Base-by-base conservation (phyloP, 495 filamentous ascomycete species). In the Penicillium macrosclerotiorum region DNA sequence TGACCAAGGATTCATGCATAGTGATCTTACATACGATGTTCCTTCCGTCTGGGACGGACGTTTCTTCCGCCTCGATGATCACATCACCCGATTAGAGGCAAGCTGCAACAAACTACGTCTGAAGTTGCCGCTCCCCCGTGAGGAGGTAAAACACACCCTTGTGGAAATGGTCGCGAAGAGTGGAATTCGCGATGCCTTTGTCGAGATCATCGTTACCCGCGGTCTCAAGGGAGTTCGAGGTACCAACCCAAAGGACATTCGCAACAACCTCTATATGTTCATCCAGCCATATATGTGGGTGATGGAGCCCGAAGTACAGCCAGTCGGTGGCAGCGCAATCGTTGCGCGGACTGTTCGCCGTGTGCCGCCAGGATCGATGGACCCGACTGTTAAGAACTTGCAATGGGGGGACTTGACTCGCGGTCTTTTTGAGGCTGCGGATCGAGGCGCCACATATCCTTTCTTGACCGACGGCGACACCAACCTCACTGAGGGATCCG, bases 11-110 rank as follows among this genome's bases (percentile, higher is more conserved):
- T 72, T 72, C 45, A 47, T 69, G 41, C 68, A 67, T 49, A 62
- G 66, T 54, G 68, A 72, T 24, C 43, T 72, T 20, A 68, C 65
- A 17, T 72, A 72, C 43, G 68, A 72, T 35, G 68, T 72, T 3
- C 68, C 68, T 4, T 55, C 64, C 0, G 59, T 72, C 22, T 69
- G 68, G 68, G 63, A 69, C 37, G 66, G 68, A 8, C 62, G 68
- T 7, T 60, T 60, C 49, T 67, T 69, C 51, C 65, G 63, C 0
- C 59, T 69, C 5, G 61, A 69, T 30, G 65, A 68, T 49, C 68
- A 72, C 42, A 43, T 72, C 20, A 32, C 20, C 16, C 66, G 68
- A 8, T 38, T 68, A 2, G 57, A 68, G 4, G 42, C 34, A 1
- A 67, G 61, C 55, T 72, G 67, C 54, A 33, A 9, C 5, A 72